Conservation (phyloP, 768 basidiomycete genomes). For the Galerina sulciceps region DNA sequence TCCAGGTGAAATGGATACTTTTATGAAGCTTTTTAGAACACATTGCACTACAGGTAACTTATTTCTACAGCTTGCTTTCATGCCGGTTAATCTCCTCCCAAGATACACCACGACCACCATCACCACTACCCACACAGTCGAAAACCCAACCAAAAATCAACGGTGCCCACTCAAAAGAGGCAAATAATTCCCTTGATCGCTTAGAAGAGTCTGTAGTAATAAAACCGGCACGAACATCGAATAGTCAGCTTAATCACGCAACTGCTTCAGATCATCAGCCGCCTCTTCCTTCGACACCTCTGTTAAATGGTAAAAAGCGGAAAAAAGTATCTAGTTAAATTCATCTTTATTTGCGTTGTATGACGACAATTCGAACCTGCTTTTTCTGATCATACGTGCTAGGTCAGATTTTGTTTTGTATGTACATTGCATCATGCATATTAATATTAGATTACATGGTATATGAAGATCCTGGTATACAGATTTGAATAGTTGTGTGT, state of each 20-base stretch:
- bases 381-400: too few species aligned
- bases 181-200: not conserved
- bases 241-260: not conserved
- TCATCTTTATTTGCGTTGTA: not conserved
- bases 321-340: constrained; percentile 44
- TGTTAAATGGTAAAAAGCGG: constrained; percentile 55
- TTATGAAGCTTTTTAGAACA: constrained; percentile 67
- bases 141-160: not conserved
- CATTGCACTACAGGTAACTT: constrained; percentile 45
- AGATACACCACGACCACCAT: not conserved
- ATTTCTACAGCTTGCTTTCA: not conserved
- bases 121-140: too few species aligned
- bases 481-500: not conserved
- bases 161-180: not conserved
- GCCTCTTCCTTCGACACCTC: constrained; percentile 22
- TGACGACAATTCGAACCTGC: not conserved
- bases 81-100: not conserved
- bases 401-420: not conserved
- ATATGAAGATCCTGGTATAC: not conserved
- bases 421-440: not conserved
- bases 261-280: constrained; percentile 1
- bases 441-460: not conserved
- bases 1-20: constrained; percentile 58
- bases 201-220: not conserved
- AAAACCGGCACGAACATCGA: constrained; percentile 5